A percentile compares a stretch with the other conserved stretches of the same genome.
Conservation (phyloP, 257 asterid species). For the Salvia rosmarinus region DNA sequence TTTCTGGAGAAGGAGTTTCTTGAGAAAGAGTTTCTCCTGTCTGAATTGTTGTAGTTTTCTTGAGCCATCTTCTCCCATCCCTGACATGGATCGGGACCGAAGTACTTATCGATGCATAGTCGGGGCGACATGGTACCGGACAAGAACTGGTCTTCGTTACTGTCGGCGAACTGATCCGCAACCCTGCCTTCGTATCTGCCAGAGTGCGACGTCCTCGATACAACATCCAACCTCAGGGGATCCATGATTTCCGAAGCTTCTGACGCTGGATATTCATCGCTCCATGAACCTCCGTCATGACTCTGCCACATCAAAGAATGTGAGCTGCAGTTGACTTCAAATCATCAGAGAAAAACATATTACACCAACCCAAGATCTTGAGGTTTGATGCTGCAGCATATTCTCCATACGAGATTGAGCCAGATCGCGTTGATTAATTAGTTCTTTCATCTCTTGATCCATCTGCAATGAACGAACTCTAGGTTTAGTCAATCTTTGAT, state of each 20-base stretch:
- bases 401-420: conserved; percentile 66
- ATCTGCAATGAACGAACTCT: conserved; percentile 48
- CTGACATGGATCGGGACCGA: conserved; percentile 86
- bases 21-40: conserved; percentile 24
- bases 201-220: conserved; percentile 50
- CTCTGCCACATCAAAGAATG: too few relatives aligned
- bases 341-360: background rate
- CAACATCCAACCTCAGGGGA: conserved; percentile 50
- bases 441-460: conserved; percentile 68
- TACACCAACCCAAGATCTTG: conserved; percentile 61
- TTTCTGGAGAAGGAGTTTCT: conserved; percentile 30
- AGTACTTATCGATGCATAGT: conserved; percentile 75
- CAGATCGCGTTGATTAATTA: conserved; percentile 63
- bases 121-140: conserved; percentile 74
- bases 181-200: conserved; percentile 48
- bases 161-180: conserved; percentile 55
- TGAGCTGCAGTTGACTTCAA: too few relatives aligned
- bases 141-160: conserved; percentile 70
- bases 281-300: conserved; percentile 52
- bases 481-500: too few relatives aligned
- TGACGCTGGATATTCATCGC: conserved; percentile 67
- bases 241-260: conserved; percentile 71
- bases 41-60: conserved; percentile 39
- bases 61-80: conserved; percentile 86
- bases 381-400: conserved; percentile 21